Percentiles rank a stretch among this genome's conserved stretches.
Evolutionary conservation across 306 rosid species (phyloP).

Genomic region (Gleditsia sinensis): DNA sequence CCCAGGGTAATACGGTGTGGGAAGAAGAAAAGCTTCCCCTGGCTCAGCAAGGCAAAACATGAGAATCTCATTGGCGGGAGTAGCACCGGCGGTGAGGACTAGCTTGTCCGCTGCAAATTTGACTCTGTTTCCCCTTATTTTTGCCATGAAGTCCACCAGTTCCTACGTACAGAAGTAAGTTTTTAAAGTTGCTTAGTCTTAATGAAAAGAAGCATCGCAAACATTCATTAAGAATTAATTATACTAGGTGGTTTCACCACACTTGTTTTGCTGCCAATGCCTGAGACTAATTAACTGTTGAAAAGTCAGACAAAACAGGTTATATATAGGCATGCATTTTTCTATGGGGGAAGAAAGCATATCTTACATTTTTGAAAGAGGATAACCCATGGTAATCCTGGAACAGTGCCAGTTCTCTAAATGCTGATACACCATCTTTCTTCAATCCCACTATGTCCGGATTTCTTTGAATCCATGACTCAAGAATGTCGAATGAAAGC

Average conservation of each 20-base stretch:
- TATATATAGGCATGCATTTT: too few species aligned
- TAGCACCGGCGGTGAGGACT: conserved; percentile 86
- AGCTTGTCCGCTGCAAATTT: conserved; percentile 53
- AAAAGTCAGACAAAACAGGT: too few species aligned
- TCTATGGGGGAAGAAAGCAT: not conserved
- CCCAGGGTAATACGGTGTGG: conserved; percentile 95
- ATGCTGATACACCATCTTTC: conserved; percentile 57
- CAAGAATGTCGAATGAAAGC: conserved; percentile 75
- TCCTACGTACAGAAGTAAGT: conserved; percentile 35
- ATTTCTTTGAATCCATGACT: conserved; percentile 67
- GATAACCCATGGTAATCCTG: conserved; percentile 92
- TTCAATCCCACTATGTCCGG: conserved; percentile 56
- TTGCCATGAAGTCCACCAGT: conserved; percentile 63
- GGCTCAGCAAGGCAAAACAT: conserved; percentile 84
- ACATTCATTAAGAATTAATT: not conserved
- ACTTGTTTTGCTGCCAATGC: too few species aligned
- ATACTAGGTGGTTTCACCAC: too few species aligned
- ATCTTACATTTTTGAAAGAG: conserved; percentile 67
- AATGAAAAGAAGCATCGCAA: not conserved
- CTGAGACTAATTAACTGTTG: too few species aligned
- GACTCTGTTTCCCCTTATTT: conserved; percentile 63
- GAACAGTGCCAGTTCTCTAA: conserved; percentile 80
- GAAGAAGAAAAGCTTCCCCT: conserved; percentile 87
- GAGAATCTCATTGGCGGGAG: conserved; percentile 84
- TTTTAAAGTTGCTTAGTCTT: not conserved